Base-by-base conservation (phyloP, 2,329 filamentous ascomycete species). In the Hypoxylon sp. region DNA sequence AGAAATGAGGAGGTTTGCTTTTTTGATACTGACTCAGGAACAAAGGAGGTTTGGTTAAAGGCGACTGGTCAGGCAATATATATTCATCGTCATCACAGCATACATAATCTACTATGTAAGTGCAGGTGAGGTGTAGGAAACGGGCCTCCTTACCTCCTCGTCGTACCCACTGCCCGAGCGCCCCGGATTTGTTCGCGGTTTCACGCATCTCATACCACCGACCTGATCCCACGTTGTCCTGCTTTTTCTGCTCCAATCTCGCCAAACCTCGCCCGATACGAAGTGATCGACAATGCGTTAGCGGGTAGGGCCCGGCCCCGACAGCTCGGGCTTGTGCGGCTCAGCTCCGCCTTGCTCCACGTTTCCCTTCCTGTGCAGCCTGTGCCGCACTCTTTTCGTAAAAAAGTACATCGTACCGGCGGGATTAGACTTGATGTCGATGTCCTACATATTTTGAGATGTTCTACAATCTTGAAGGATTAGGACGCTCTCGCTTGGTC, bases 261-360 rank as follows among this genome's bases (percentile, higher is more conserved):
- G 37, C 11, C 24, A 26, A 26, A 4, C 24, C 24, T 26, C 34
- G 5, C 34, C 34, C 8, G 59, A 67, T 67, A 67, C 64, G 64
- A 67, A 67, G 64, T 67, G 64, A 67, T 67, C 64, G 64, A 28
- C 64, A 55, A 6, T 7, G 28, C 17, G 19, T 57, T 22, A 43
- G 55, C 34, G 56, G 55, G 52, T 32, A 34, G n/a, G n/a, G n/a
- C n/a, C 32, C 32, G 17, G 7, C 37, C 59, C 55, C 32, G 54
- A 32, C 41, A 11, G 11, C 28, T 17, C 20, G 15, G 43, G 20
- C 28, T 22, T 39, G 7, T 49, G 34, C 41, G 28, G 24, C 48
- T 56, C 24, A 28, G 11, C 20, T 60, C 37, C 37, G 34, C 32
- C 32, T 10, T 34, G 32, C 32, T 15, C 32, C 32, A 34, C 24